Base-by-base conservation (phyloP, 2,329 filamentous ascomycete genomes). In the Nakataea oryzae region DNA sequence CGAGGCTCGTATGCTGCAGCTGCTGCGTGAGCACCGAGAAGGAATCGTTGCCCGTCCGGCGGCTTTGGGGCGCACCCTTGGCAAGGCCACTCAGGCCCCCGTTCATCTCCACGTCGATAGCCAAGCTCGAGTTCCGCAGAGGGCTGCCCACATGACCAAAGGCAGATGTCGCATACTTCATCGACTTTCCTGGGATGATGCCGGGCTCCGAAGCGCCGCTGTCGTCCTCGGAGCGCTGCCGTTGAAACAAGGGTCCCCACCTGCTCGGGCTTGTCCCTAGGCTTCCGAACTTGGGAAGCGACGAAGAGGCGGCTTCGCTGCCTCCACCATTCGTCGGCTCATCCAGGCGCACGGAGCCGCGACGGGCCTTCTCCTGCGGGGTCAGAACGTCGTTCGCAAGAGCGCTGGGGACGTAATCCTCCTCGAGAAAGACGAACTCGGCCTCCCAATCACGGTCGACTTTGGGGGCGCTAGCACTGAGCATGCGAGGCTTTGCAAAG, bases 401-500 rank as follows among this genome's bases (percentile, higher is more conserved):
- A 63, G 85, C 82, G 64, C 84, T 89, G 0, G 93, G 95, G 12
- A 97, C 80, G 69, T 95, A 90, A 69, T 96, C 92, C 70, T 96
- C 93, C 72, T 96, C 91, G 68, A 79, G 70, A 67, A 95, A 93
- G 32, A 88, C 84, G 69, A 96, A 95, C 62, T 83, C 81, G 62
- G 79, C 73, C 59, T 86, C 83, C 85, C 85, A 87, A 62, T 79
- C 79, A 66, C 87, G 84, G 29, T 84, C 86, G 74, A 68, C 85
- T 77, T 78, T 86, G 65, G 85, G 85, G 79, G 86, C 70, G 82
- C 59, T 61, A 81, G 89, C 72, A 82, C 87, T 79, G 75, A 90
- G 73, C 79, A 84, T 68, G 74, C 86, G 79, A 78, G 91, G 75
- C 84, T 92, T 78, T 70, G 85, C 66, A 78, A 85, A 81, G 74